Conservation (phyloP, 768 basidiomycete species). For the Panus rudis region DNA sequence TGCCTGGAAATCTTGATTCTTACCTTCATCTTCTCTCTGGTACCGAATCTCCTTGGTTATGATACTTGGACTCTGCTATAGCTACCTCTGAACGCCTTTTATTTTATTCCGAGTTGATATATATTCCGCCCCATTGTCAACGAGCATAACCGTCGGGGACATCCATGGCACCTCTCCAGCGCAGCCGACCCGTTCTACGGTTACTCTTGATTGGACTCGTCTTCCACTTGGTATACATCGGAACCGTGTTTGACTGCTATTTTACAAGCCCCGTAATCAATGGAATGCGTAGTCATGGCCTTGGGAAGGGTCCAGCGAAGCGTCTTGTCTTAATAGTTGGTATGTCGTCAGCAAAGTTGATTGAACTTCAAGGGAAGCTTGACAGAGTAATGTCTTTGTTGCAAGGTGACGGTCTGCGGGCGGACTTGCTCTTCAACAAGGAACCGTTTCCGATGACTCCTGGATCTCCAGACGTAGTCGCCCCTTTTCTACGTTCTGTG, state of each 20-base stretch:
- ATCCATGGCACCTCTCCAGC: too few species aligned
- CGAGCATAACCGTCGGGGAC: too few species aligned
- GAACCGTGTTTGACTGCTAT: constrained; percentile 79
- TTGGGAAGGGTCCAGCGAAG: constrained; percentile 46
- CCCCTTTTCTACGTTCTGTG: constrained; percentile 69
- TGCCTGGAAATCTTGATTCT: too few species aligned
- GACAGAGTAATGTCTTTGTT: constrained; percentile 4
- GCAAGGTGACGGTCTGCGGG: constrained; percentile 75
- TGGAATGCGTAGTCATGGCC: constrained; percentile 58
- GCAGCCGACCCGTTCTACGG: too few species aligned
- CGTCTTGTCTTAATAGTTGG: constrained; percentile 78
- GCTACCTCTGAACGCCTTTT: too few species aligned
- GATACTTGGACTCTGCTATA: too few species aligned
- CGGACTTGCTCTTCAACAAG: constrained; percentile 66
- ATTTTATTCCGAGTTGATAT: too few species aligned
- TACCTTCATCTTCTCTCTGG: too few species aligned
- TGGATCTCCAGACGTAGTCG: constrained; percentile 49
- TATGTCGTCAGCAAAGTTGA: too few species aligned
- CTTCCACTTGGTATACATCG: constrained; percentile 70
- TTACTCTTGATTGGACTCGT: constrained; percentile 61
- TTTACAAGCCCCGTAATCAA: constrained; percentile 78
- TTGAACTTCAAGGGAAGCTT: too few species aligned
- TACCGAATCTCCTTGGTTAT: too few species aligned
- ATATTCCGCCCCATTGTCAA: too few species aligned
- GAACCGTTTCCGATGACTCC: constrained; percentile 53